A percentile compares a stretch with the other conserved stretches of the same genome.
Conservation (phyloP, 176 grass and related monocot species). For the Raddia distichophylla region DNA sequence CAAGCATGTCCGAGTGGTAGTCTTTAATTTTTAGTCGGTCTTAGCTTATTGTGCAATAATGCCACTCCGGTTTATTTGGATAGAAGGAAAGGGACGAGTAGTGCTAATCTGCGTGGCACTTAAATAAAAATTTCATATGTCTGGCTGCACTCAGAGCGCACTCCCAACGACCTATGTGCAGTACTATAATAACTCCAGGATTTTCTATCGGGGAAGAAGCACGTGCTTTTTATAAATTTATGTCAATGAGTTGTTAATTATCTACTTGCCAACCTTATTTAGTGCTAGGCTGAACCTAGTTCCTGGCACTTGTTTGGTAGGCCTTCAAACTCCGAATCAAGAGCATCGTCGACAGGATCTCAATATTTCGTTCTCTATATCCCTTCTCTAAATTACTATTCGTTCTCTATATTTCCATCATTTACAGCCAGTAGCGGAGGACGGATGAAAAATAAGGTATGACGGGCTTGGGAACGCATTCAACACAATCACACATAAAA, state of each 20-base stretch:
- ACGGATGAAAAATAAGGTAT: too few species aligned
- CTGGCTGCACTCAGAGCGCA: background rate
- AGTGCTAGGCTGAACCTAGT: background rate
- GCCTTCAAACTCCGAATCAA: background rate
- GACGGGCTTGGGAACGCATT: too few species aligned
- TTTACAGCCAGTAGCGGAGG: too few species aligned
- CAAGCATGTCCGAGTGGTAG: background rate
- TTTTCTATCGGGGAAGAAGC: background rate
- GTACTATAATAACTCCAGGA: background rate
- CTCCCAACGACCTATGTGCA: background rate
- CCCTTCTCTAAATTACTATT: too few species aligned
- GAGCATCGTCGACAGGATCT: too few species aligned
- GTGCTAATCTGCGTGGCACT: background rate
- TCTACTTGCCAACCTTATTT: background rate
- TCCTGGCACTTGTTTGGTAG: background rate
- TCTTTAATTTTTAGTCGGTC: background rate
- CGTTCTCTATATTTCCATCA: too few species aligned
- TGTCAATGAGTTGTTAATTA: background rate
- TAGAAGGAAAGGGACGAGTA: background rate
- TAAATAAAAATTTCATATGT: background rate
- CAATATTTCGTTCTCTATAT: too few species aligned
- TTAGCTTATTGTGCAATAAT: constrained; percentile 14
- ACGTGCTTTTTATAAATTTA: background rate
- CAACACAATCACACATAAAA: too few species aligned
- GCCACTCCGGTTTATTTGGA: background rate